phyloP scores from a whole-genome alignment of 441 rosid species.

The Pelargonium fulgidum region DNA sequence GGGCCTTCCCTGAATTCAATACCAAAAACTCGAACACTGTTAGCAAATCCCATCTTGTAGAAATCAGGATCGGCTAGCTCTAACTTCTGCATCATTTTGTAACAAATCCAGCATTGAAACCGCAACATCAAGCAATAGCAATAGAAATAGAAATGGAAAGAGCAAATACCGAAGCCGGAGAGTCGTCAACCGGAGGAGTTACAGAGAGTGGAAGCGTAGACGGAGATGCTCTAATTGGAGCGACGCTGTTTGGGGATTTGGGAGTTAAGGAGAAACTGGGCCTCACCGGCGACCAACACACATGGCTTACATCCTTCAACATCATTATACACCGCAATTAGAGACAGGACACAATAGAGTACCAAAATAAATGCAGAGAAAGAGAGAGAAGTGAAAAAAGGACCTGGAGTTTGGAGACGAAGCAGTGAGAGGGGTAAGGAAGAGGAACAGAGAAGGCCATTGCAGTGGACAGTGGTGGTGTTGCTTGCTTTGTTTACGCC shows the following conservation, averaged over 20 bases:
- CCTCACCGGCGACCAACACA: slow-evolving; percentile 10
- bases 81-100: slow-evolving; percentile 8
- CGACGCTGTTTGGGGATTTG: slow-evolving; percentile 17
- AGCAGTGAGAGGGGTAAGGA: slow-evolving; percentile 26
- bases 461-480: background rate
- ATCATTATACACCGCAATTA: slow-evolving; percentile 5
- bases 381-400: background rate
- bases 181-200: slow-evolving; percentile 28
- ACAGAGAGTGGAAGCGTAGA: slow-evolving; percentile 41
- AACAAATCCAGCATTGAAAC: background rate
- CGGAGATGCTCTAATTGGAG: slow-evolving; percentile 30
- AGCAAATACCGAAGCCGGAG: slow-evolving; percentile 29
- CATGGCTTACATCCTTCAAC: slow-evolving; percentile 17
- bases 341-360: background rate
- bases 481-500: too few relatives aligned
- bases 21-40: slow-evolving; percentile 84
- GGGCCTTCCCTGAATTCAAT: slow-evolving; percentile 85
- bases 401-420: slow-evolving; percentile 30
- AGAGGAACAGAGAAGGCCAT: slow-evolving; percentile 34
- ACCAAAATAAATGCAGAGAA: background rate
- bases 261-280: slow-evolving; percentile 21
- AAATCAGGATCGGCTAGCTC: slow-evolving; percentile 89
- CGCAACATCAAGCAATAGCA: background rate
- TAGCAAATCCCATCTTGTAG: slow-evolving; percentile 77
- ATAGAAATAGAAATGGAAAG: background rate